Percentiles rank a stretch among this genome's conserved stretches.
Conservation (phyloP, 805 yeast genomes). For the Candida tallmaniae region DNA sequence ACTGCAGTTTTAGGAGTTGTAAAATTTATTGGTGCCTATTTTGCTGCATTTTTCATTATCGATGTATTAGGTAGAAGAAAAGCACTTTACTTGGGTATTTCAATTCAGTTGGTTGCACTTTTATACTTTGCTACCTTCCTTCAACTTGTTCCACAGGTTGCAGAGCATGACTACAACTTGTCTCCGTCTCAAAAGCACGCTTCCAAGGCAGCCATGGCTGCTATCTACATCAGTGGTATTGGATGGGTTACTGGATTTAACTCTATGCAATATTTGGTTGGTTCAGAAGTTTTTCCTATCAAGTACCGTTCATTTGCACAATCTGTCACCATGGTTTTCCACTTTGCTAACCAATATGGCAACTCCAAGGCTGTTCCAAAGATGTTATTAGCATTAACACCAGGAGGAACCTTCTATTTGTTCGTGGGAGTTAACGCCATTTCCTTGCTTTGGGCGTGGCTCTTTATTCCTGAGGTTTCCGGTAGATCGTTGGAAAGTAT, state of each 20-base stretch:
- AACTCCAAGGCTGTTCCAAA: constrained; percentile 52
- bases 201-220: constrained; percentile 46
- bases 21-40: constrained; percentile 45
- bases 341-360: constrained; percentile 54
- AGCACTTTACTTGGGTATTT: constrained; percentile 46
- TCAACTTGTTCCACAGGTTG: constrained; percentile 41
- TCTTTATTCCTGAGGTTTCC: constrained; percentile 46
- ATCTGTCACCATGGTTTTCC: constrained; percentile 50
- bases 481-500: constrained; percentile 50
- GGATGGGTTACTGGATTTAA: constrained; percentile 63
- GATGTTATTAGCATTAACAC: constrained; percentile 43
- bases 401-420: constrained; percentile 50
- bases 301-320: constrained; percentile 47
- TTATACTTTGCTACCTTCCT: constrained; percentile 47
- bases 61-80: constrained; percentile 51
- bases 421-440: constrained; percentile 40
- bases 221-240: constrained; percentile 45
- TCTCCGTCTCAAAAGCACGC: constrained; percentile 31
- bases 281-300: constrained; percentile 53
- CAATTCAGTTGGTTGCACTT: constrained; percentile 38
- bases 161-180: constrained; percentile 22
- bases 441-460: constrained; percentile 45
- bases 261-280: constrained; percentile 49
- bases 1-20: constrained; percentile 53
- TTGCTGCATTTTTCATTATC: constrained; percentile 49